Percentiles rank a stretch among this genome's conserved stretches.
These are phyloP conservation scores for Tulasnella sp. DNA, from an alignment of 768 basidiomycete species.

Conservation along the genomic window DNA sequence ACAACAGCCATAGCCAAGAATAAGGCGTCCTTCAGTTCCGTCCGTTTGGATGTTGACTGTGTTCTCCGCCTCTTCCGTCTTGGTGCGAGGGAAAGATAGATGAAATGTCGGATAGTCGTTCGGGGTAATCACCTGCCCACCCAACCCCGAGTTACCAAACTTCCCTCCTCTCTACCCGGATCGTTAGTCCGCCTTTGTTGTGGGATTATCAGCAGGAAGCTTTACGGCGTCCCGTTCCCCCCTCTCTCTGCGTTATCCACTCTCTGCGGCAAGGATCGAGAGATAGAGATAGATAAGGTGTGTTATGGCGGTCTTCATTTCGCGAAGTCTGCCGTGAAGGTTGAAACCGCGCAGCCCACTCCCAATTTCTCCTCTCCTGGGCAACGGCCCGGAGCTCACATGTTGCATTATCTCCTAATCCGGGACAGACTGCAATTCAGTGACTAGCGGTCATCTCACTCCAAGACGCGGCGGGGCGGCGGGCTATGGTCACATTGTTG, in stretches of 20 bases:
- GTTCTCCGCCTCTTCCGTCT: neutral
- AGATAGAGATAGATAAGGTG: neutral
- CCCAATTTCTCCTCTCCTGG: neutral
- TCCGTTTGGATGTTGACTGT: neutral
- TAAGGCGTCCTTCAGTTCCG: neutral
- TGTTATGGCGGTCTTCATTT: slow-evolving; percentile 2
- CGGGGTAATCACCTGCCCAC: neutral
- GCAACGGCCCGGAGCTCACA: neutral
- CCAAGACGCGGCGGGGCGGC: neutral
- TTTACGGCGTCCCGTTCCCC: neutral
- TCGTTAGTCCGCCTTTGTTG: neutral
- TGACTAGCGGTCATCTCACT: neutral
- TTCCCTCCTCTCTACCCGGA: neutral
- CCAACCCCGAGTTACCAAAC: neutral
- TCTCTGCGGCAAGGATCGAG: neutral
- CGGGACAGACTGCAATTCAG: neutral
- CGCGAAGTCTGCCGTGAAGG: neutral
- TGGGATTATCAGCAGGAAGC: neutral
- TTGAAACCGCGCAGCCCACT: neutral
- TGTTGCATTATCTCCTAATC: slow-evolving; percentile 8
- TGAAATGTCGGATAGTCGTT: neutral
- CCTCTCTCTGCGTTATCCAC: neutral
- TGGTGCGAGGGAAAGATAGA: neutral
- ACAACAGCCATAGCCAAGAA: neutral
- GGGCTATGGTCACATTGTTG: neutral